Percentiles rank a stretch among this genome's conserved stretches.
phyloP scores from a whole-genome alignment of 495 filamentous ascomycete species.

The Xylaria venustula region DNA sequence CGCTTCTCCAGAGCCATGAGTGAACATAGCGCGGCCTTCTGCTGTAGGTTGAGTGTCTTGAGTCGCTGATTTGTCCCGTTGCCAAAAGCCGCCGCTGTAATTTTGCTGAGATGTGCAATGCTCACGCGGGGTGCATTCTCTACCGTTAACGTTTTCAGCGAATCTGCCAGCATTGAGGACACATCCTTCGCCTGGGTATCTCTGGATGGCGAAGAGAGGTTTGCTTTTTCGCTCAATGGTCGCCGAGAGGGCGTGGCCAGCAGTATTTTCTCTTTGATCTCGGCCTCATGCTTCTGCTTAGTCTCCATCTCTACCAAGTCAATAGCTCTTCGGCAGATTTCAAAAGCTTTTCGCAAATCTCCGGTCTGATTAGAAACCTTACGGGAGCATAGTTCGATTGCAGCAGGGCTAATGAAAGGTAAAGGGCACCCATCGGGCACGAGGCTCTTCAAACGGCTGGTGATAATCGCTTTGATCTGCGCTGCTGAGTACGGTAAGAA shows the following conservation, averaged over 20 bases:
- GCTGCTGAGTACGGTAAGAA: conserved; percentile 88
- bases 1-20: conserved; percentile 76
- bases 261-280: conserved; percentile 49
- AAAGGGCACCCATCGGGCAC: conserved; percentile 60
- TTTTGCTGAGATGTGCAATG: conserved; percentile 85
- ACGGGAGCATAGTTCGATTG: conserved; percentile 87
- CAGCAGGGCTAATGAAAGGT: conserved; percentile 89
- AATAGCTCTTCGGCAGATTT: conserved; percentile 85
- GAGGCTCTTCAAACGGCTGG: conserved; percentile 73
- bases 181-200: conserved; percentile 29
- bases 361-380: conserved; percentile 93
- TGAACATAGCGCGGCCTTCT: conserved; percentile 91
- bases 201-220: conserved; percentile 52
- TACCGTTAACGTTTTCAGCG: conserved; percentile 58
- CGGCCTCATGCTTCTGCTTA: conserved; percentile 58
- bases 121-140: conserved; percentile 85
- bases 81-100: conserved; percentile 82
- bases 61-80: conserved; percentile 81
- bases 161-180: conserved; percentile 36
- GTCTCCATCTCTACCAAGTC: conserved; percentile 88
- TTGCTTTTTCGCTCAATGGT: conserved; percentile 45
- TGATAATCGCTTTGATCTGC: conserved; percentile 88
- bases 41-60: conserved; percentile 85
- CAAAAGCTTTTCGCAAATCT: conserved; percentile 92
- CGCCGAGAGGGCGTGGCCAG: conserved; percentile 44